A percentile compares a stretch with the other conserved stretches of the same genome.
These are phyloP conservation scores for Podospora bellae-mahoneyi DNA, from an alignment of 495 filamentous ascomycete genomes.

Conservation along the genomic window DNA sequence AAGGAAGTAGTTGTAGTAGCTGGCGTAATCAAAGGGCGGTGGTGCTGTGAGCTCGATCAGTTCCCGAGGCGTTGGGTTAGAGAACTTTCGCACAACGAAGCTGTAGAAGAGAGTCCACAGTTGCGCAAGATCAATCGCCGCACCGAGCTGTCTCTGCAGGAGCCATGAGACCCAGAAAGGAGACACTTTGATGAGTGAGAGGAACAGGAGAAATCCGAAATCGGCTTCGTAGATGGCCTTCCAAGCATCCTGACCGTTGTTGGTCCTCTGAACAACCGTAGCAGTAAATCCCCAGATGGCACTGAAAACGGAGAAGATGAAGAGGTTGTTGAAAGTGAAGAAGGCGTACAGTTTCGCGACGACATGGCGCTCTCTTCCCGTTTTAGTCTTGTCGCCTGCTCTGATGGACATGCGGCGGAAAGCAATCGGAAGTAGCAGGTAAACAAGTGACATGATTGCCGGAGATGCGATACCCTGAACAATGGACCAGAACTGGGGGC, in stretches of 20 bases:
- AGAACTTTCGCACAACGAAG: constrained; percentile 77
- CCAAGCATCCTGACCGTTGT: constrained; percentile 56
- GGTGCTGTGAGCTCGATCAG: constrained; percentile 92
- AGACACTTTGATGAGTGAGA: constrained; percentile 70
- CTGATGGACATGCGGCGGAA: constrained; percentile 78
- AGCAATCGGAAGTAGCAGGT: constrained; percentile 82
- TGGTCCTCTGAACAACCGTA: constrained; percentile 55
- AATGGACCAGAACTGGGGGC: constrained; percentile 71
- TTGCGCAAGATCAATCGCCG: constrained; percentile 85
- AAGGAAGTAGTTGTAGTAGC: constrained; percentile 94
- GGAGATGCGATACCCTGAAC: constrained; percentile 95
- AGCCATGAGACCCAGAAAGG: constrained; percentile 94
- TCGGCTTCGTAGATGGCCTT: constrained; percentile 60
- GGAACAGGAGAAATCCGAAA: constrained; percentile 59
- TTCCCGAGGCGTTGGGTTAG: constrained; percentile 84
- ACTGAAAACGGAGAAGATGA: constrained; percentile 88
- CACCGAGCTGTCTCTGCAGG: constrained; percentile 86
- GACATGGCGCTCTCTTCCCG: constrained; percentile 89
- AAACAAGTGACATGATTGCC: constrained; percentile 82
- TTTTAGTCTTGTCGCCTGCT: constrained; percentile 86
- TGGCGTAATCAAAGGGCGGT: constrained; percentile 88
- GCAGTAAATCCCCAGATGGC: constrained; percentile 70
- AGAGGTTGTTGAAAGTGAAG: constrained; percentile 95
- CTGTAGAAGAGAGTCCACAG: constrained; percentile 74
- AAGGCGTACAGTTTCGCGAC: constrained; percentile 88